Evolutionary conservation across 2,329 filamentous ascomycete genomes (phyloP).

Genomic region (Claviceps sp.): DNA sequence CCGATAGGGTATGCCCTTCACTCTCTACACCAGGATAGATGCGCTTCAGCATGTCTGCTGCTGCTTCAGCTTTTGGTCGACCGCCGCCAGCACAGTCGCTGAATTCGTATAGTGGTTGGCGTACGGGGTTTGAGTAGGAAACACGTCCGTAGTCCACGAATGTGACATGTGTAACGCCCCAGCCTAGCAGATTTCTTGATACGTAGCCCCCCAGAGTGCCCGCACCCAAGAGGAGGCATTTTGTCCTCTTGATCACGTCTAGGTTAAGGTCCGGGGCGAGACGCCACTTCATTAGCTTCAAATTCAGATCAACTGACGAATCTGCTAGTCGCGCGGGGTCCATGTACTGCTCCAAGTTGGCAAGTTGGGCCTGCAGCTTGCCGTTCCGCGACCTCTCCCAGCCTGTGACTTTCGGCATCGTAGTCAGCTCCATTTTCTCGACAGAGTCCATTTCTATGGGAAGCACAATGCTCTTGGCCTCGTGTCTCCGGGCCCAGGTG

Average conservation of each 20-base stretch:
- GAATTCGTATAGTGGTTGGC: conserved; percentile 85
- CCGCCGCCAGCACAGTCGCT: conserved; percentile 79
- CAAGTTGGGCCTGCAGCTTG: conserved; percentile 64
- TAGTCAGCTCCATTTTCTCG: conserved; percentile 27
- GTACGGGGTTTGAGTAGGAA: conserved; percentile 91
- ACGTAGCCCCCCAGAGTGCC: conserved; percentile 93
- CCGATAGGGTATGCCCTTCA: conserved; percentile 65
- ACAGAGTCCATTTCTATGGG: conserved; percentile 43
- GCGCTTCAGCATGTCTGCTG: conserved; percentile 64
- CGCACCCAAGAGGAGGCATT: conserved; percentile 79
- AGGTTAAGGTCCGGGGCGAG: conserved; percentile 81
- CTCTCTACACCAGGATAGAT: conserved; percentile 88
- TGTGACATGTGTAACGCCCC: conserved; percentile 90
- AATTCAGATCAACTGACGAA: conserved; percentile 86
- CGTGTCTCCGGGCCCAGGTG: conserved; percentile 60
- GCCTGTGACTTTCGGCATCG: conserved; percentile 81
- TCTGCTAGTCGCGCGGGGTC: conserved; percentile 79
- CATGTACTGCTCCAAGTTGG: conserved; percentile 85
- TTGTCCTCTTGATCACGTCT: conserved; percentile 77
- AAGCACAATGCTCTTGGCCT: conserved; percentile 70
- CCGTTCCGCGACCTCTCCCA: conserved; percentile 79
- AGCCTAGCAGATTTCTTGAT: conserved; percentile 80
- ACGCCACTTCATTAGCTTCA: conserved; percentile 98
- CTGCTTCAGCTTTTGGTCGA: conserved; percentile 66
- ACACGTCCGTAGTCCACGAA: conserved; percentile 91